Percentiles rank a stretch among this genome's conserved stretches.
These are phyloP conservation scores for Trametes elegans DNA, from an alignment of 768 basidiomycete genomes.

Conservation along the genomic window DNA sequence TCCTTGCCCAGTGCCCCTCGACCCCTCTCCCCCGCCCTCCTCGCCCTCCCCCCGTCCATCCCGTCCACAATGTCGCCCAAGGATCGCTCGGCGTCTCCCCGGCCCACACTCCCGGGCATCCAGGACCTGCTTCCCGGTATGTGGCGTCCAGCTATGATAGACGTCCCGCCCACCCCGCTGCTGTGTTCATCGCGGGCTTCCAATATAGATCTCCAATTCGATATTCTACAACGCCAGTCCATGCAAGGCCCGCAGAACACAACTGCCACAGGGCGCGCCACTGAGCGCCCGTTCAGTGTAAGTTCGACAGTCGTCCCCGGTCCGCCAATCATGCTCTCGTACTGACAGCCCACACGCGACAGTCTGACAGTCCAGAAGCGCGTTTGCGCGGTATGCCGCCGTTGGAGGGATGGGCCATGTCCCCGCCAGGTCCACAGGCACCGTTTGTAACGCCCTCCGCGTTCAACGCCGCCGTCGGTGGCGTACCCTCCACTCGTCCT, in stretches of 20 bases:
- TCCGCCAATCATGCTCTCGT: not conserved
- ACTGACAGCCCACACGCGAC: not conserved
- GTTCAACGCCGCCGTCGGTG: not conserved
- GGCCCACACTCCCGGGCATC: slow-evolving; percentile 10
- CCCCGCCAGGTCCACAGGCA: not conserved
- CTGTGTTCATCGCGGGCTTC: no score
- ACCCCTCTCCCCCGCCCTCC: not conserved
- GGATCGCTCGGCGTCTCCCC: not conserved
- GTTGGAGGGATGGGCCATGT: not conserved
- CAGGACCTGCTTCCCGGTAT: slow-evolving; percentile 11
- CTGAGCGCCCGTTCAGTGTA: not conserved
- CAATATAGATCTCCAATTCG: not conserved
- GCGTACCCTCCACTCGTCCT: not conserved
- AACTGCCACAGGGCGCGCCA: not conserved
- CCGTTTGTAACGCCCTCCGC: not conserved
- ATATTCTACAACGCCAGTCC: not conserved
- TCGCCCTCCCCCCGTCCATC: not conserved
- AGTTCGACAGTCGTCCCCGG: not conserved
- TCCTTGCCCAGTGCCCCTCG: not conserved
- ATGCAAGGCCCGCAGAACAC: not conserved
- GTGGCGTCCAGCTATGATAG: no score
- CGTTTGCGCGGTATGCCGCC: not conserved
- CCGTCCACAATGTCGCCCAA: not conserved
- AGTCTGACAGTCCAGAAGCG: not conserved
- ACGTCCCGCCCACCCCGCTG: no score